Evolutionary conservation across 441 rosid genomes (phyloP), one percentile per base, ranked within the genome.

Genomic region (Aleurites moluccanus): DNA sequence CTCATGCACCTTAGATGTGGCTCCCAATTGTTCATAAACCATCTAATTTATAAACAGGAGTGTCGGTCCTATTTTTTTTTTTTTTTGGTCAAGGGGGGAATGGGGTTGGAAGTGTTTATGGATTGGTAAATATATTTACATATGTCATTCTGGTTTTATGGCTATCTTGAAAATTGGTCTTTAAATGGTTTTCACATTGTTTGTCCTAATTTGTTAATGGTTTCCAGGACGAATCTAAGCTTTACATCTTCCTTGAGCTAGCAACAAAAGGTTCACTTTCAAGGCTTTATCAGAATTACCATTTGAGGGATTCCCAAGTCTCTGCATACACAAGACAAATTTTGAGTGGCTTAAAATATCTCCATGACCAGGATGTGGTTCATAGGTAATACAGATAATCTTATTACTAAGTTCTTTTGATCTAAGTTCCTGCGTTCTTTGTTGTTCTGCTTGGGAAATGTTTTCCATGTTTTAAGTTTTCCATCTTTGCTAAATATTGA

Each of bases 201-300:
- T 18, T 40, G 25, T 40, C 47, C 56, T 62, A 62, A 73, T 42
- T 67, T 75, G 9, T 40, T 67, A 21, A 67, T 21, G 11, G 28
- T 25, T 78, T 82, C 65, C 86, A 92, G 97, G 95, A 90, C 70
- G 89, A 75, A 33, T 74, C 89, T 62, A 87, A 87, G 69, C 85
- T 91, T 72, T 91, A 90, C 78, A 90, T 91, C 67, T 91, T 90
- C 80, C 90, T 91, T 8, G 97, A 91, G 88, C 85, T 88, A 70
- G 88, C 89, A 56, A 80, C 88, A 42, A 85, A 85, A 77, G 93
- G 91, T 72, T 91, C 94, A 64, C 97, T 91, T 71, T 70, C 74
- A 70, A 86, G 67, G 15, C 89, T 87, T 16, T 91, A 89, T 80
- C 75, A 67, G 60, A 86, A 44, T 63, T 88, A 90, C 72, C 33